Base-by-base conservation (phyloP, 169 alveolate genomes). In the Eimeria sp. region DNA sequence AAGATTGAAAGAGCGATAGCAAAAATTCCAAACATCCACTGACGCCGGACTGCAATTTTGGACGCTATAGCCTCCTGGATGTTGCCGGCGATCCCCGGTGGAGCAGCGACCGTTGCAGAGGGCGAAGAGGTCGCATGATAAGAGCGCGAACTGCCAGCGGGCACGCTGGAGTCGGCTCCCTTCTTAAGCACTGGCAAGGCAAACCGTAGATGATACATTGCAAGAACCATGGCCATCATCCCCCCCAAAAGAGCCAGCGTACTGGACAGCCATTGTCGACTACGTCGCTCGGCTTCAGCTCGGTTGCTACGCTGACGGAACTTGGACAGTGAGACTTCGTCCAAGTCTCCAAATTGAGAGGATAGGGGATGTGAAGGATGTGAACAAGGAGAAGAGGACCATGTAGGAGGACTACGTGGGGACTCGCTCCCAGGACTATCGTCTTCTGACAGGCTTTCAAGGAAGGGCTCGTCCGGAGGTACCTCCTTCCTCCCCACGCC, bases 191-290 rank as follows among this genome's bases (percentile, higher is more conserved):
- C 45, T 63, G 80, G 80, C 45, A 49, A 57, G 80, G 80, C 43
- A 63, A 58, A 63, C 14, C 80, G 49, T 16, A 86, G 65, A 27
- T 86, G 93, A 63, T 86, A 86, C 18, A 16, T 65, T 14, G 80
- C 93, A 40, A 86, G 18, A 4, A 86, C 49, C 93, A 86, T 13
- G 43, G 93, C 93, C 45, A 86, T 40, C 76, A 86, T 22, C 25
- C 93, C 63, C n/a, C 93, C 93, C 76, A 86, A 22, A 61, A 86
- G 82, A 7, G 93, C 80, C 80, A 57, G 40, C 61, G 93, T 86
- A 25, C 93, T 65, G 45, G 93, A 86, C 5, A 34, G 51, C 93
- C 82, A 86, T 43, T 86, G 82, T 67, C 93, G 93, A 61, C 45
- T 51, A 40, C 80, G 61, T 63, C 57, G 80, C 67, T 63, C 93